These are phyloP conservation scores for Oryza meridionalis DNA, from an alignment of 176 grass and related monocot genomes.

Conservation along the genomic window DNA sequence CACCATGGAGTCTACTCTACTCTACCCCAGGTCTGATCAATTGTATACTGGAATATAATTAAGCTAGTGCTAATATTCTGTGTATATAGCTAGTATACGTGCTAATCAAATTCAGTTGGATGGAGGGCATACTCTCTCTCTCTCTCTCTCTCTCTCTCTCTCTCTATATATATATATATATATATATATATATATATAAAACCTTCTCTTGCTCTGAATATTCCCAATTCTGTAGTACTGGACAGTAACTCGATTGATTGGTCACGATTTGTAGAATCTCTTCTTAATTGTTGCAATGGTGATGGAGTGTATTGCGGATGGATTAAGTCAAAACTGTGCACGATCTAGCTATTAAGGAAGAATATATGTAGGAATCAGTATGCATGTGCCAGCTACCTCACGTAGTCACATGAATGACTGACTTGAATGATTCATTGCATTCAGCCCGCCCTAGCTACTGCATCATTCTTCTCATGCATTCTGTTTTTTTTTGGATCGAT, in stretches of 20 bases:
- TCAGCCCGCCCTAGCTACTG: background rate
- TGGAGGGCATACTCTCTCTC: background rate
- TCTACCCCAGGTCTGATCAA: background rate
- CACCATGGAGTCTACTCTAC: constrained; percentile 35
- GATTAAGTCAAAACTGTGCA: background rate
- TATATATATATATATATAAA: background rate
- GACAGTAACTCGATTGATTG: background rate
- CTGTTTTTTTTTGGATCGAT: background rate
- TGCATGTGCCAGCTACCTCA: background rate
- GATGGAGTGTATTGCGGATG: too few species aligned
- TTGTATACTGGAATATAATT: background rate
- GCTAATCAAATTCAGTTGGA: background rate
- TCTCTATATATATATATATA: too few species aligned
- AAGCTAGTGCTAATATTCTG: background rate
- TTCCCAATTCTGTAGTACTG: background rate
- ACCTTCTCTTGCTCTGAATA: background rate
- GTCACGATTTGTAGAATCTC: too few species aligned
- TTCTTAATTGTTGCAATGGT: too few species aligned
- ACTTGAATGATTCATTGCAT: background rate
- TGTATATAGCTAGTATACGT: background rate
- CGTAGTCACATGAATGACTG: background rate
- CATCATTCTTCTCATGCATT: background rate
- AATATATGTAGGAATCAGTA: background rate
- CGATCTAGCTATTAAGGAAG: background rate
- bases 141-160: too few species aligned